Evolutionary conservation across 768 basidiomycete genomes (phyloP), one percentile per base, ranked within the genome.

Genomic region (Pholiota molesta): DNA sequence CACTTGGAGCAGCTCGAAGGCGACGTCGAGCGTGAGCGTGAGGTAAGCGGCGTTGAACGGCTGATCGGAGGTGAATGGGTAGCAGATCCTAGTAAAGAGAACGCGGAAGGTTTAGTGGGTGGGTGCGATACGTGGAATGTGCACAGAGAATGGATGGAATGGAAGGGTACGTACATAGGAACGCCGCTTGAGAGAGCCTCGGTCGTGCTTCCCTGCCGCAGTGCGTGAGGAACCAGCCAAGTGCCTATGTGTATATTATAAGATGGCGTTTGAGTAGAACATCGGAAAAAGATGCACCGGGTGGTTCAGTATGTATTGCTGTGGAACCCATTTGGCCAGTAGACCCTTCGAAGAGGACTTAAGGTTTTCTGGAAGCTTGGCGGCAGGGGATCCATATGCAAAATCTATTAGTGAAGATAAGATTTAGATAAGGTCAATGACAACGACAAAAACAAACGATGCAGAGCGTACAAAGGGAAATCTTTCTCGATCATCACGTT

Each of bases 381-480:
- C 56, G 6, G 49, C 29, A n/a, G 62, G 62, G 3, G 61, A 62
- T 4, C 19, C 19, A 49, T 60, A 55, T 14, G 53, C 53, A 37
- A 55, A n/a, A 55, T 55, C 53, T 55, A 4, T 37, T 23, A 29
- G 19, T 1, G 19, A 21, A 55, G 33, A 37, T n/a, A 55, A 40
- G 23, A 14, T 13, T 13, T 10, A 35, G 7, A 2, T 2, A 4
- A 37, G 3, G 10, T 37, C 7, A 37, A 5, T 29, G 4, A 31
- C 7, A 31, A 6, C 2, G 17, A 10, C 31, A 53, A 17, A 31
- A 14, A 5, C n/a, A 13, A 16, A 14, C n/a, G n/a, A 51, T 11
- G 21, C 1, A 28, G 31, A 19, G 71, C 73, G 57, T 68, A 77
- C 57, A 66, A 72, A 3, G 54, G 3, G 75, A 80, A 7, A 65